Base-by-base conservation (phyloP, 257 asterid genomes). In the Solanum pinnatisectum region DNA sequence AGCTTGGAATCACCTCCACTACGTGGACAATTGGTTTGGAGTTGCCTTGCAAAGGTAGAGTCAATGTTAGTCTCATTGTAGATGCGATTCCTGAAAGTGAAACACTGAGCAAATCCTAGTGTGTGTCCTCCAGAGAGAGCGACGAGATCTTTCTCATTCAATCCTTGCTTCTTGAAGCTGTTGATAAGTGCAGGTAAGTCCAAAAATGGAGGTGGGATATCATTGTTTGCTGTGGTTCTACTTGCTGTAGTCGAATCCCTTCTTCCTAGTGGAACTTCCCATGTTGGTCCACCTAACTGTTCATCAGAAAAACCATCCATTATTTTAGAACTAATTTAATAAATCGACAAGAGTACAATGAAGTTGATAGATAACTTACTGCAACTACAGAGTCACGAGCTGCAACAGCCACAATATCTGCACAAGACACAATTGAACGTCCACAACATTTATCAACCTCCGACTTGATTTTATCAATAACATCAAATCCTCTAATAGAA, bases 41-140 rank as follows among this genome's bases (percentile, higher is more conserved):
- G 84, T 44, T 63, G 40, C 4, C 73, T 46, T 6, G 90, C 90
- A 72, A 90, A 93, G 32, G 13, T 22, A 2, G 90, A 35, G 39
- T 92, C 90, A 1, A 92, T 91, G 91, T 91, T 87, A 36, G 59
- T 44, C 1, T 87, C 91, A 35, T 84, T 89, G 89, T 92, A 90
- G 5, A 89, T 88, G 8, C 91, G 92, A 22, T 25, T 27, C 46
- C 93, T 86, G 87, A 93, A 93, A 39, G 39, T 8, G 10, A 2
- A 22, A 84, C 95, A 94, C 32, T 89, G 91, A 63, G 96, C 46
- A 37, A 91, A 84, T 2, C 94, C 96, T 39, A 94, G 23, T 1
- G 94, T 89, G 85, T 93, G 96, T 10, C 92, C 92, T 3, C 94
- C 94, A 1, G 94, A 91, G 67, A 94, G 94, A 6, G 84, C 95